phyloP scores from a whole-genome alignment of 768 basidiomycete species.

The Mycena capillaripes region DNA sequence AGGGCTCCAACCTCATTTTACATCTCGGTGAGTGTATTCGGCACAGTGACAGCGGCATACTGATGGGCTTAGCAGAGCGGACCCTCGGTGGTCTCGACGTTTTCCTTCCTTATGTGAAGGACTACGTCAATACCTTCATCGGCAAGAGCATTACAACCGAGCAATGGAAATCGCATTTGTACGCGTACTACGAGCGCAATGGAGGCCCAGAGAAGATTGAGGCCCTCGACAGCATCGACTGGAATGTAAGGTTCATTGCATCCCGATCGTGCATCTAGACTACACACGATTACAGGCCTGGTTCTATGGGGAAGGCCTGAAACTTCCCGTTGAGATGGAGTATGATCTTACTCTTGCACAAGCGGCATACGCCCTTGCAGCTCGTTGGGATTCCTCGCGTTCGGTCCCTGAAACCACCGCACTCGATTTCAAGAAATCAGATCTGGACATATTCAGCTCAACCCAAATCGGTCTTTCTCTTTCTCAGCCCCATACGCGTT shows the following conservation, averaged over 20 bases:
- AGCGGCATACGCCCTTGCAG: conserved; percentile 79
- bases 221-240: conserved; percentile 78
- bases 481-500: background rate
- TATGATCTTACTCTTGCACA: conserved; percentile 83
- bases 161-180: conserved; percentile 88
- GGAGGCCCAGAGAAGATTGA: conserved; percentile 73
- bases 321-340: conserved; percentile 79
- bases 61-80: conserved; percentile 59
- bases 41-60: background rate
- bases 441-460: conserved; percentile 75
- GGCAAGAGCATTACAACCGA: conserved; percentile 88
- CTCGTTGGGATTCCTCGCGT: conserved; percentile 80
- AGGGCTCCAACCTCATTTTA: conserved; percentile 91
- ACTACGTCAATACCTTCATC: conserved; percentile 87
- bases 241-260: conserved; percentile 69
- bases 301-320: conserved; percentile 84
- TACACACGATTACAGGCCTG: conserved; percentile 66
- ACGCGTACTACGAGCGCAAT: conserved; percentile 73
- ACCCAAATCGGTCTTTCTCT: conserved; percentile 77
- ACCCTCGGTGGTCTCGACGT: conserved; percentile 86
- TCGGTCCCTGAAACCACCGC: conserved; percentile 53
- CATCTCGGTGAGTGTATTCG: conserved; percentile 70
- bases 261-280: background rate
- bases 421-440: conserved; percentile 69
- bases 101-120: conserved; percentile 87